These are phyloP conservation scores for Botrytis galanthina DNA, from an alignment of 2,329 filamentous ascomycete genomes.

Conservation along the genomic window DNA sequence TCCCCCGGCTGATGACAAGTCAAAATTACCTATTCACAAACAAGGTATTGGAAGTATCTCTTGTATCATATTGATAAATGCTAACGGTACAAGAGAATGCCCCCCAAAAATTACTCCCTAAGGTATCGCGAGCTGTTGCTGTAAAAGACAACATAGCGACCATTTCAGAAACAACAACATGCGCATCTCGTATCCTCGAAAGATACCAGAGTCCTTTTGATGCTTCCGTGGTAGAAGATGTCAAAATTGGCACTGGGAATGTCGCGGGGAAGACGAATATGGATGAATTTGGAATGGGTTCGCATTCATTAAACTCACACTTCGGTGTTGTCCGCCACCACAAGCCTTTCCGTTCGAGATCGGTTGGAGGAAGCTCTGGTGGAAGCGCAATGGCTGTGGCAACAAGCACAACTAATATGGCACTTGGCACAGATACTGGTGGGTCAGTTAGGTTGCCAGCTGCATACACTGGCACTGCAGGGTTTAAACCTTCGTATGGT, in stretches of 20 bases:
- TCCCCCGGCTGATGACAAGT: background rate
- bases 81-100: conserved; percentile 5
- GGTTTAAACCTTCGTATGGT: conserved; percentile 74
- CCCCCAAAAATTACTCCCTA: background rate
- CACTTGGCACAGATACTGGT: conserved; percentile 86
- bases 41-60: background rate
- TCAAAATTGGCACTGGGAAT: conserved; percentile 59
- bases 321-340: conserved; percentile 57
- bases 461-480: conserved; percentile 65
- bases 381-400: conserved; percentile 86
- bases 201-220: conserved; percentile 73
- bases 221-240: conserved; percentile 72
- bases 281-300: conserved; percentile 96
- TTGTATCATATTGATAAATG: background rate
- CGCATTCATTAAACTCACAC: conserved; percentile 68
- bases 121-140: conserved; percentile 35
- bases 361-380: conserved; percentile 86
- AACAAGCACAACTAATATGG: conserved; percentile 55
- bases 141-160: conserved; percentile 80
- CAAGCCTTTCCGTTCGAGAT: conserved; percentile 40
- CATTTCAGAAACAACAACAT: conserved; percentile 68
- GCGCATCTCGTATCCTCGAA: conserved; percentile 73
- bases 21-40: background rate
- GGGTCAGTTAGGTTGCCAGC: conserved; percentile 69
- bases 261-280: conserved; percentile 84